phyloP scores from a whole-genome alignment of 1,139 yeast genomes.

The Kazachstania sp. region DNA sequence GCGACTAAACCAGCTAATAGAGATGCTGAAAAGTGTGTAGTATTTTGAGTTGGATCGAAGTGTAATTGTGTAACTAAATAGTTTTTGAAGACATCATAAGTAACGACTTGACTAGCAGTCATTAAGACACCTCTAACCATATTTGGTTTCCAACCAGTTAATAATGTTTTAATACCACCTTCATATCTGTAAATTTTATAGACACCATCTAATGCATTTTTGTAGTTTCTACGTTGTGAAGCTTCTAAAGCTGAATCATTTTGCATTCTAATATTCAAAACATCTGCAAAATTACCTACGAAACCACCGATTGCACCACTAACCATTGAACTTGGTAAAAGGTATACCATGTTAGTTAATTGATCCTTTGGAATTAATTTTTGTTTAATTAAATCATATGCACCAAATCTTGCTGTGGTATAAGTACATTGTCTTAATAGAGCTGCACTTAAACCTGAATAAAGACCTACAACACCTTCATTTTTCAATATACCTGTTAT shows the following conservation, averaged over 20 bases:
- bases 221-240: conserved; percentile 62
- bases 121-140: conserved; percentile 72
- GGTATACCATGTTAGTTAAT: conserved; percentile 28
- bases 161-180: conserved; percentile 45
- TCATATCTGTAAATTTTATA: conserved; percentile 53
- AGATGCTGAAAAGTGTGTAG: conserved; percentile 73
- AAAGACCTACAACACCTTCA: conserved; percentile 63
- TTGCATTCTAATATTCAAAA: conserved; percentile 86
- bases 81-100: conserved; percentile 70
- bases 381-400: conserved; percentile 69
- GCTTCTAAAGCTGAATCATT: conserved; percentile 67
- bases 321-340: conserved; percentile 72
- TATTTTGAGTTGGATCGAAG: conserved; percentile 52
- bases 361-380: conserved; percentile 34
- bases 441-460: conserved; percentile 77
- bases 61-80: conserved; percentile 43
- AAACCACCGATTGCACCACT: conserved; percentile 80
- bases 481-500: conserved; percentile 48
- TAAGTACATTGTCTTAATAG: conserved; percentile 80
- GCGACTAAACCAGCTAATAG: conserved; percentile 78
- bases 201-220: conserved; percentile 72
- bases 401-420: conserved; percentile 78
- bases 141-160: conserved; percentile 73
- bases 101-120: conserved; percentile 89
- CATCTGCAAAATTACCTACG: conserved; percentile 83